phyloP scores from a whole-genome alignment of 768 basidiomycete genomes.

The Scleroderma bovista region DNA sequence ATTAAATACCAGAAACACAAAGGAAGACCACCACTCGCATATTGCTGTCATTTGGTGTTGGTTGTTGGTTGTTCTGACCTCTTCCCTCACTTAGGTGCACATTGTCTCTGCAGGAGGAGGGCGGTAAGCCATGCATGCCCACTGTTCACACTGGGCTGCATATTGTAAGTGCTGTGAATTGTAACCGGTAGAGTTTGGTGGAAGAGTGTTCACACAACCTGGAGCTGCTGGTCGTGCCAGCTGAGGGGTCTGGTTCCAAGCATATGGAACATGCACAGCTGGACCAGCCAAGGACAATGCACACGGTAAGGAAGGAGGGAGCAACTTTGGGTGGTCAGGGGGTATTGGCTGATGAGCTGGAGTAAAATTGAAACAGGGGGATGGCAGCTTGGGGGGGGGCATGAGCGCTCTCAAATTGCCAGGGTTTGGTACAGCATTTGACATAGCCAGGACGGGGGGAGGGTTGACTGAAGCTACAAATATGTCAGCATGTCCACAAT shows the following conservation, averaged over 20 bases:
- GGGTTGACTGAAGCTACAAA: not conserved
- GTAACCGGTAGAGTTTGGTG: not conserved
- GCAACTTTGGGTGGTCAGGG: no score
- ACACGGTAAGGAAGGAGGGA: not conserved
- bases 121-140: not conserved
- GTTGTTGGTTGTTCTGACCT: no score
- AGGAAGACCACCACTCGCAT: no score
- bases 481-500: not conserved
- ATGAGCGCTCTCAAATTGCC: no score
- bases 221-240: not conserved
- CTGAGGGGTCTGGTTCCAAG: not conserved
- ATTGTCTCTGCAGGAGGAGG: slow-evolving; percentile 2
- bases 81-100: no score
- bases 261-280: not conserved
- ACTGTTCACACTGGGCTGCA: not conserved
- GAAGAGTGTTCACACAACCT: not conserved
- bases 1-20: no score
- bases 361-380: not conserved
- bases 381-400: no score
- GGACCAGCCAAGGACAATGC: not conserved
- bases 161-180: slow-evolving; percentile 1
- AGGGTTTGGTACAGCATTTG: not conserved
- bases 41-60: no score
- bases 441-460: not conserved
- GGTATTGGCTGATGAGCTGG: no score